Evolutionary conservation across 352 stramenopile genomes (phyloP).

Genomic region (Aphanomyces invadans): DNA sequence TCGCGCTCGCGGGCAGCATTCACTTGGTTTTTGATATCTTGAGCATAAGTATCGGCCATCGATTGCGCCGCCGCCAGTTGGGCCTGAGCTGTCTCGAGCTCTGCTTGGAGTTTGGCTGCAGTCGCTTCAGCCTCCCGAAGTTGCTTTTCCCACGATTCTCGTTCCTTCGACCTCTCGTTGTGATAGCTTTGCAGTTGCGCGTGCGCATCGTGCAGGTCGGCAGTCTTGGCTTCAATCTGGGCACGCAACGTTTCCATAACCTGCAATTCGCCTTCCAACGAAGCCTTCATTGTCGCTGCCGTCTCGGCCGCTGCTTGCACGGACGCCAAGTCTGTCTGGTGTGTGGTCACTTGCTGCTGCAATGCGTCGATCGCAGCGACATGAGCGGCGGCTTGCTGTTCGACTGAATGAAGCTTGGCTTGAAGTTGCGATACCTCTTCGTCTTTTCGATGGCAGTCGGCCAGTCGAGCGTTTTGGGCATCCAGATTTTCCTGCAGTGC

Average conservation of each 20-base stretch:
- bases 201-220: not conserved
- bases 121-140: not conserved
- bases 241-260: not conserved
- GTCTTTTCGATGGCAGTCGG: not conserved
- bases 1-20: constrained; percentile 5
- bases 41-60: constrained; percentile 10
- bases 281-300: not conserved
- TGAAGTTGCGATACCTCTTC: not conserved
- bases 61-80: constrained; percentile 1
- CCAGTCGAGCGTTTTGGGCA: not conserved
- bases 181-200: not conserved
- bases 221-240: not conserved
- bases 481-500: not conserved
- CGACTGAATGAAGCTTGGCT: not conserved
- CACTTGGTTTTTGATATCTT: constrained; percentile 15
- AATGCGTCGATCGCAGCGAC: not conserved
- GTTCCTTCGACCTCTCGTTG: not conserved
- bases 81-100: not conserved
- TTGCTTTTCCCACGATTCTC: not conserved
- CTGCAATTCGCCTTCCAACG: not conserved
- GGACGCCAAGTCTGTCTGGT: not conserved
- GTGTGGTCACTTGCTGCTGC: not conserved
- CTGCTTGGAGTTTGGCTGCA: not conserved
- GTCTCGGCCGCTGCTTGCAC: not conserved
- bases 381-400: not conserved